phyloP scores from a whole-genome alignment of 148 eudicot species.

The Polygonum maritimum region DNA sequence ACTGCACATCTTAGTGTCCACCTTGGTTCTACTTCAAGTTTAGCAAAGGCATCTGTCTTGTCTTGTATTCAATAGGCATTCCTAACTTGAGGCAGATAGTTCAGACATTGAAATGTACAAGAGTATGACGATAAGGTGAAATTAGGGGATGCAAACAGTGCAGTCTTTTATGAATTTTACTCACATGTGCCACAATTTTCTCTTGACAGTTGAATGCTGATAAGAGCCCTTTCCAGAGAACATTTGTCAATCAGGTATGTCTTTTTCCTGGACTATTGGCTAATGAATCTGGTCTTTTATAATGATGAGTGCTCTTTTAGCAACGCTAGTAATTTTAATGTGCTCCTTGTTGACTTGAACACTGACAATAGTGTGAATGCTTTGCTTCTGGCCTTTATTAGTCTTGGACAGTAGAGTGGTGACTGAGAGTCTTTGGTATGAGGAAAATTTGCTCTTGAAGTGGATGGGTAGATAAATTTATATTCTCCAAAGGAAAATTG shows the following conservation, averaged over 20 bases:
- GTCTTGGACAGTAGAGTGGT: neutral
- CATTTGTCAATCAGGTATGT: conserved; percentile 93
- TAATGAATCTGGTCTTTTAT: neutral
- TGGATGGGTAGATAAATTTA: neutral
- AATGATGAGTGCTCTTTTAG: neutral
- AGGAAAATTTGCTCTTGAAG: neutral
- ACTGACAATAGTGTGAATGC: neutral
- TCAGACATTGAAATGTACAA: neutral
- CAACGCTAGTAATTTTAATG: neutral
- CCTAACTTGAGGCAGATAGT: neutral
- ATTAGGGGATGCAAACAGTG: neutral
- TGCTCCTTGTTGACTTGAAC: neutral
- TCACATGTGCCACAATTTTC: conserved; percentile 1
- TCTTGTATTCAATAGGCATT: neutral
- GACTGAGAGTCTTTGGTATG: neutral
- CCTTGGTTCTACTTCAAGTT: neutral
- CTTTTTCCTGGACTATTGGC: neutral
- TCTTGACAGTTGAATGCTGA: conserved; percentile 85
- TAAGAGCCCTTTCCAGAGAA: conserved; percentile 93
- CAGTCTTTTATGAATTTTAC: neutral
- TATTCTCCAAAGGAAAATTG: neutral
- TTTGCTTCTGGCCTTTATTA: neutral
- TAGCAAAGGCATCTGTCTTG: neutral
- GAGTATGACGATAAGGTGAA: neutral
- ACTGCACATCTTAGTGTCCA: neutral